Evolutionary conservation across 2,329 filamentous ascomycete genomes (phyloP), one percentile per base, ranked within the genome.

Genomic region (Colletotrichum agaves): DNA sequence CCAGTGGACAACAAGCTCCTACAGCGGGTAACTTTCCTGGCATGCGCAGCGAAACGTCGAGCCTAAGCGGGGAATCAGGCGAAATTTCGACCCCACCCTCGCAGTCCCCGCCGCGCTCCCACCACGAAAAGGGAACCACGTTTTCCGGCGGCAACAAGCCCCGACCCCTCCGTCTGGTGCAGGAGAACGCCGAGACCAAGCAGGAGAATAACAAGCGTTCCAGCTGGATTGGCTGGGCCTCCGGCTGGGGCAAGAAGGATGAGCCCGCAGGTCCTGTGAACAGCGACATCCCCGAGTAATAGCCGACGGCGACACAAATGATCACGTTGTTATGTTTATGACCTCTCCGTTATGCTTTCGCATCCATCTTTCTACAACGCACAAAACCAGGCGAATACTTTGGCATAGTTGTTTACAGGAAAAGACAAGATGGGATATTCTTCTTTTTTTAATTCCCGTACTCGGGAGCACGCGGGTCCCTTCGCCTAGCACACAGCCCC

Each of bases 121-220:
- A 84, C 69, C 78, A 79, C 67, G 85, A 89, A 74, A 87, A 88
- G 77, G 81, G 82, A 67, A 87, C 84, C 41, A 88, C 85, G 2
- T 88, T 87, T 70, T 80, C 87, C 63, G 87, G 87, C 4, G 88
- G 88, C 49, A 91, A 90, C 74, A 96, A 96, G 79, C 90, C 97
- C 66, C 87, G 94, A 39, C 95, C 95, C 6, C 82, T 99, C 71
- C 87, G 95, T 15, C 85, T 99, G 33, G 94, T 98, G 52, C 92
- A 96, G 79, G 93, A 97, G 80, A 91, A 91, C 71, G 78, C 80
- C 21, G 86, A 87, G 57, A 76, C 75, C 2, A 83, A 84, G 73
- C 76, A 77, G 19, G 78, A 82, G 59, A 78, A 75, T 35, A 86
- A 85, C 74, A 91, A 90, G 81, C 82, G 89, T 53, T 82, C 83